Base-by-base conservation (phyloP, 306 rosid genomes). In the Fragaria iinumae region DNA sequence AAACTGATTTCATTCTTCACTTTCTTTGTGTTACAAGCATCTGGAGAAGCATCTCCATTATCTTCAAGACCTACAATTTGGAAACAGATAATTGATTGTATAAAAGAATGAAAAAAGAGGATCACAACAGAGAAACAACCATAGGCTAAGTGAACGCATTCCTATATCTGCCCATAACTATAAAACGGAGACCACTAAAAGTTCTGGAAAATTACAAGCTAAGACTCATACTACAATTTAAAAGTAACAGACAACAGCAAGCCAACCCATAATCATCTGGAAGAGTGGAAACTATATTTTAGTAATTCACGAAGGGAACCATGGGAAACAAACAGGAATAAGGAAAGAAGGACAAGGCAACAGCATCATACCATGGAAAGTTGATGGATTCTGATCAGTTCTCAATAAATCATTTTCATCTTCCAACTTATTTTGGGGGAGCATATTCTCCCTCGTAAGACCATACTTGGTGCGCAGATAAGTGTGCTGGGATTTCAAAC, bases 401-500 rank as follows among this genome's bases (percentile, higher is more conserved):
- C 59, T 78, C 27, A 32, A 12, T 38, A 84, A 66, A 77, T 84
- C 88, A 47, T 63, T 81, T 74, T 50, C 96, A 63, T 69, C 78
- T 76, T 76, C 86, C 53, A 32, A 23, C 55, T 80, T 87, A 71
- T 23, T 73, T 29, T 68, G 78, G 44, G 72, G 74, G 70, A 76
- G 45, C 97, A 86, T 89, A 76, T 81, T 86, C 39, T 92, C 93
- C 29, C 50, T 65, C 2, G 80, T 83, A 45, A 90, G 92, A 76
- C 96, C 96, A 80, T 49, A 38, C 86, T 92, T 92, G 45, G 70
- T 45, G 21, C 85, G 78, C 57, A 95, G 90, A 52, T 69, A 95
- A 79, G 72, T 80, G 56, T 92, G 77, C 67, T 92, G 96, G 75
- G 97, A 90, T 79, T 89, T 92, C 43, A 92, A 88, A 57, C 80